Evolutionary conservation across 1,284 basidiomycete genomes (phyloP).

Genomic region (Microbotryum intermedium): DNA sequence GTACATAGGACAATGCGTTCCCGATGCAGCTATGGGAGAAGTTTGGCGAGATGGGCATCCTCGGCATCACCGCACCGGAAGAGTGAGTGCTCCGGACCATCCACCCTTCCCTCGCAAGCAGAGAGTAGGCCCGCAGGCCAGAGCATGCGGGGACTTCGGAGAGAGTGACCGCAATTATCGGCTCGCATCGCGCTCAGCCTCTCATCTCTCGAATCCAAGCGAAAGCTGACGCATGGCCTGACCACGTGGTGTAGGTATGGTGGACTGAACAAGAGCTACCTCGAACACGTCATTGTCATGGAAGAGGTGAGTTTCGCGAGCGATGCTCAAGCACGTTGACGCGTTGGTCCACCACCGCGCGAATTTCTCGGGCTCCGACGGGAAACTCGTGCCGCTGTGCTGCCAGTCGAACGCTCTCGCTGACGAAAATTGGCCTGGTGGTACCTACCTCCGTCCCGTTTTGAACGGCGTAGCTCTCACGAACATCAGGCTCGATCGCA

Average conservation of each 20-base stretch:
- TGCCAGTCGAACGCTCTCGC: neutral
- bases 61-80: constrained; percentile 70
- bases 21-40: constrained; percentile 72
- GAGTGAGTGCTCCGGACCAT: constrained; percentile 50
- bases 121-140: constrained; percentile 48
- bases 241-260: neutral
- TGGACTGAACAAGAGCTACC: constrained; percentile 61
- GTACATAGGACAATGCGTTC: constrained; percentile 13
- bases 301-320: constrained; percentile 47
- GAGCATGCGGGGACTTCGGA: constrained; percentile 1
- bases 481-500: constrained; percentile 79
- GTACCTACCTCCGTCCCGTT: neutral
- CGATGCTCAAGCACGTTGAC: too few species aligned
- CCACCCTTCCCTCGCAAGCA: too few species aligned
- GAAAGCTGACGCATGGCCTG: neutral
- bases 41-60: constrained; percentile 65
- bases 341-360: too few species aligned
- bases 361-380: too few species aligned
- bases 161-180: too few species aligned
- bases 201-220: neutral
- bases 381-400: too few species aligned
- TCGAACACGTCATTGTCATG: constrained; percentile 85
- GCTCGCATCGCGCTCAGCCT: too few species aligned
- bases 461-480: constrained; percentile 51
- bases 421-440: neutral